A percentile compares a stretch with the other conserved stretches of the same genome.
These are phyloP conservation scores for Neopestalotiopsis clavispora DNA, from an alignment of 2,329 filamentous ascomycete species.

Conservation along the genomic window DNA sequence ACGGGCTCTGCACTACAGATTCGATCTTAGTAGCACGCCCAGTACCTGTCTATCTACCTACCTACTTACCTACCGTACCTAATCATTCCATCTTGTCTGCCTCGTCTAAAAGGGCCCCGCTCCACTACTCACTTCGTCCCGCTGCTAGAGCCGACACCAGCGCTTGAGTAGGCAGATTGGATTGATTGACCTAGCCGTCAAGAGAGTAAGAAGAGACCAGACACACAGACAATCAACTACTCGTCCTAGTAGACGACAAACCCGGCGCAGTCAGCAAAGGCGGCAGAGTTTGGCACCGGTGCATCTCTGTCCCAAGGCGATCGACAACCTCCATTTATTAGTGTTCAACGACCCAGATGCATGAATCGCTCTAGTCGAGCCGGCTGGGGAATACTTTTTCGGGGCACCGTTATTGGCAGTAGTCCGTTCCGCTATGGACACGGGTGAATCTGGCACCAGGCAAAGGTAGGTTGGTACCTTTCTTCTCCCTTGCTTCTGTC, in stretches of 20 bases:
- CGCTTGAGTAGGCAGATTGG: background rate
- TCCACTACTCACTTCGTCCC: background rate
- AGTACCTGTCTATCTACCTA: background rate
- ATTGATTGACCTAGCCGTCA: slow-evolving; percentile 3
- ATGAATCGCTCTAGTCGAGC: slow-evolving; percentile 34
- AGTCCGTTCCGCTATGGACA: slow-evolving; percentile 40
- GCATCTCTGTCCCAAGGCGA: slow-evolving; percentile 17
- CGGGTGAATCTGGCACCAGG: slow-evolving; percentile 41
- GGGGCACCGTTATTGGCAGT: slow-evolving; percentile 36
- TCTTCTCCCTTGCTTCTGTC: background rate
- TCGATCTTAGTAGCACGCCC: background rate
- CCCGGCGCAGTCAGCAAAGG: slow-evolving; percentile 10
- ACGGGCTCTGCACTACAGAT: background rate
- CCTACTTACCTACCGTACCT: background rate
- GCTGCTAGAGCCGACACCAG: background rate
- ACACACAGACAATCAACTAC: background rate
- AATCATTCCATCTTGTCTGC: background rate
- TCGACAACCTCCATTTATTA: slow-evolving; percentile 14
- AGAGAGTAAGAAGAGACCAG: background rate
- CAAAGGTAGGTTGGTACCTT: slow-evolving; percentile 36
- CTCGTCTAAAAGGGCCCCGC: slow-evolving; percentile 1
- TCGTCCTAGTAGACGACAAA: background rate
- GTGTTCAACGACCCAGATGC: slow-evolving; percentile 35
- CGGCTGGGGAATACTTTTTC: slow-evolving; percentile 32
- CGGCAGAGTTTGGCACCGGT: slow-evolving; percentile 20